Evolutionary conservation across 148 eudicot genomes (phyloP), one percentile per base, ranked within the genome.

Genomic region (Agrostemma githago): DNA sequence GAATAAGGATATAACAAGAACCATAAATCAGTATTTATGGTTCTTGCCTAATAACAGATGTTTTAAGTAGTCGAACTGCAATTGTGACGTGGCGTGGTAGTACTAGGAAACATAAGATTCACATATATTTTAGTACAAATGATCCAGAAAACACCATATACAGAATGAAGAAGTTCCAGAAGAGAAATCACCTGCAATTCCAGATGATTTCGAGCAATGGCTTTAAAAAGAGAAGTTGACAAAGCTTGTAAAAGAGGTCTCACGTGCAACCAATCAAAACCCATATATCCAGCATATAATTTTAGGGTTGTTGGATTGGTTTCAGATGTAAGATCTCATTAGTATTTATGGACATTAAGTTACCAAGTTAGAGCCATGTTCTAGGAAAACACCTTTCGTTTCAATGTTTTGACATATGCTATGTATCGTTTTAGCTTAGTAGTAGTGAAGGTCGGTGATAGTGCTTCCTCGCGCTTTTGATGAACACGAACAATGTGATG

Each of bases 401-500:
- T 95, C 63, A 90, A 77, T 64, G 92, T 86, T 78, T 92, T 95
- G 51, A 94, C 97, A 85, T 85, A 88, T 43, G 87, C 86, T 74
- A 95, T 95, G 80, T 89, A 95, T 51, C 97, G 96, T 79, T 92
- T 95, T 60, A 95, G 72, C 75, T 95, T 90, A 51, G 90, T 89
- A 8, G 97, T 95, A n/a, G 92, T 84, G 74, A 95, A 95, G 72
- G 90, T 60, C 51, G 99, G 97, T 72, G 93, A 77, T 77, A 95
- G 83, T 8, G 99, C 97, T 5, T 81, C 97, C 84, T 95, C 99
- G 66, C 77, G 92, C 84, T 83, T 95, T 84, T 95, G 99, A 82
- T 89, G 99, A 72, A 95, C 96, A 79, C 96, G 84, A 73, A 95
- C 97, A 56, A 95, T 92, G 78, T 95, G 99, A 76, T 86, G 90